These are phyloP conservation scores for Mitragyna speciosa DNA, from an alignment of 257 asterid species.

Conservation along the genomic window DNA sequence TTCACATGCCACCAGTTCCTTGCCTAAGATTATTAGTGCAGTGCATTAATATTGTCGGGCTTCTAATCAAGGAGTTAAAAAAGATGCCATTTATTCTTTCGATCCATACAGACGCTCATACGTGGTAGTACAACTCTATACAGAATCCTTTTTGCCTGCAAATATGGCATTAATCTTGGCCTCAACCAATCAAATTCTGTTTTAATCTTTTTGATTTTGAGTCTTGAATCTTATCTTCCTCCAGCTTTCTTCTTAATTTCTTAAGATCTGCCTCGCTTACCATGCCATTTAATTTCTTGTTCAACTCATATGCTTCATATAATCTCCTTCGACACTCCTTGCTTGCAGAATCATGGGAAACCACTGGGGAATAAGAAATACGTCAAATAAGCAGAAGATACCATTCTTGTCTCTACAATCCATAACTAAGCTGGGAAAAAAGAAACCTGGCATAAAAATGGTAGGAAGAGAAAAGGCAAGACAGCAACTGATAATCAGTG, in stretches of 20 bases:
- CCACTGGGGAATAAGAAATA: conserved; percentile 44
- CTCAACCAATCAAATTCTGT: conserved; percentile 44
- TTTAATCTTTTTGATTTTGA: conserved; percentile 57
- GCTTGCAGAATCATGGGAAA: conserved; percentile 73
- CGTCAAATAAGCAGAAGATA: background rate
- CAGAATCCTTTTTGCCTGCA: background rate
- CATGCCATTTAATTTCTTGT: conserved; percentile 62
- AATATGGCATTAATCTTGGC: background rate
- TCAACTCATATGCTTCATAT: conserved; percentile 79
- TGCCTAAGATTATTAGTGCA: background rate
- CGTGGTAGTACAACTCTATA: background rate
- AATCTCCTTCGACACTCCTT: conserved; percentile 72
- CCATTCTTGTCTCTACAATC: background rate
- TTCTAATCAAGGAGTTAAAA: background rate
- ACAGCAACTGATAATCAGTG: background rate
- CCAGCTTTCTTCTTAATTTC: conserved; percentile 51
- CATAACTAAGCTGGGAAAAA: background rate
- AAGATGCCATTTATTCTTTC: background rate
- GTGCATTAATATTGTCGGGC: background rate
- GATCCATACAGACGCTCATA: background rate
- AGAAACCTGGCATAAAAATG: background rate
- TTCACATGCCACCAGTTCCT: background rate
- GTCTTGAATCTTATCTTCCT: conserved; percentile 36
- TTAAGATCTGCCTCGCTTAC: conserved; percentile 62
- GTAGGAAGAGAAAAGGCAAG: background rate